A percentile compares a stretch with the other conserved stretches of the same genome.
Evolutionary conservation across 331 rosid species (phyloP).

Genomic region (Erythrophleum ivorense): DNA sequence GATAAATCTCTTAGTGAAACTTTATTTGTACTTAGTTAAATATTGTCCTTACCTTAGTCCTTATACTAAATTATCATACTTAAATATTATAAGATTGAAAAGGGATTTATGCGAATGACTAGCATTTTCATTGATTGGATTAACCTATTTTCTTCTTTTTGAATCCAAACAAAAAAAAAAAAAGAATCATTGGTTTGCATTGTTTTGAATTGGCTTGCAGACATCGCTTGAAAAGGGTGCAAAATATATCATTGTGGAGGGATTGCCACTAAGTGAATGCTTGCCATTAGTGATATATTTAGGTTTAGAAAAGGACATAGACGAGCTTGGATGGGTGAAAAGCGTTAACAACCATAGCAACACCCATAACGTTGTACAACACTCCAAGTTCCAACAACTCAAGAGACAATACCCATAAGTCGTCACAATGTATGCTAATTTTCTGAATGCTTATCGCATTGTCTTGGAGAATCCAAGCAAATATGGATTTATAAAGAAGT

Average conservation of each 20-base stretch:
- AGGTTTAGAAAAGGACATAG: constrained; percentile 63
- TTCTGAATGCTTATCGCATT: constrained; percentile 63
- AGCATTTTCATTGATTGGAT: too few species aligned
- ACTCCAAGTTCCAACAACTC: constrained; percentile 53
- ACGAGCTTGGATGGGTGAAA: constrained; percentile 64
- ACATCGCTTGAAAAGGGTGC: constrained; percentile 76
- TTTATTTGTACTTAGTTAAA: too few species aligned
- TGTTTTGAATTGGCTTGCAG: constrained; percentile 45
- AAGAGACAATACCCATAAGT: constrained; percentile 67
- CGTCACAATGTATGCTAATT: constrained; percentile 70
- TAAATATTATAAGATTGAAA: too few species aligned
- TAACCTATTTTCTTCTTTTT: too few species aligned
- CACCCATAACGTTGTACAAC: constrained; percentile 58
- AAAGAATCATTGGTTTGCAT: too few species aligned
- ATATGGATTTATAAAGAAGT: constrained; percentile 64
- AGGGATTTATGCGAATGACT: too few species aligned
- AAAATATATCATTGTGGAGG: constrained; percentile 77
- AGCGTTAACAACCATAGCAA: too few species aligned
- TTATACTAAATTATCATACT: too few species aligned
- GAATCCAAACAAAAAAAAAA: too few species aligned
- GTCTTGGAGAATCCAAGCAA: constrained; percentile 61
- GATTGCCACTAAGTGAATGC: constrained; percentile 75
- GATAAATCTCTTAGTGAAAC: too few species aligned
- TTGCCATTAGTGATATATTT: constrained; percentile 67
- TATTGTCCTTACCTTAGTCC: too few species aligned